Base-by-base conservation (phyloP, 345 rosid genomes). In the Dovyalis caffra region DNA sequence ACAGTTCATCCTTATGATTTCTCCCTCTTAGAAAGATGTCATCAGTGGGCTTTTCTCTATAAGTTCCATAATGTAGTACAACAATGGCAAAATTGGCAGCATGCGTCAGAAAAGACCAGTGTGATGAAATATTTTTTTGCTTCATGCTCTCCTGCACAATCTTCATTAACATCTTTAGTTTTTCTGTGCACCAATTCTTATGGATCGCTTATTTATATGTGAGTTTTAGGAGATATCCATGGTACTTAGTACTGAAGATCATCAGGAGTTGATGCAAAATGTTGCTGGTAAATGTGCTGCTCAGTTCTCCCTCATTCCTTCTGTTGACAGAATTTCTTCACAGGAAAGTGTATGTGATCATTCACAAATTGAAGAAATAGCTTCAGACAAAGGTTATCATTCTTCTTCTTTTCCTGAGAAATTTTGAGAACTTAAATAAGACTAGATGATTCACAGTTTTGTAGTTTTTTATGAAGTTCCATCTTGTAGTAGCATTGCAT, bases 231-330 rank as follows among this genome's bases (percentile, higher is more conserved):
- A 93, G 72, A 76, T 95, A 78, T 85, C 95, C 45, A 33, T 88
- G 86, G 83, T 95, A 64, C 73, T 95, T 81, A 90, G 97, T 62
- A 89, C 95, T 25, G 97, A 89, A 79, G 98, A 95, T 79, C 80
- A 89, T 66, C 74, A 40, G 69, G 89, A 91, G 78, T 66, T 77
- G 68, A 79, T 95, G 99, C 85, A 88, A 87, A 84, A 57, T 74
- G 71, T 91, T 66, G 96, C 98, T 80, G 79, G 84, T 73, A 91
- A 90, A 81, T 73, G 88, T 78, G 85, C 82, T 31, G 91, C 96
- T 43, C 84, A 72, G 43, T 93, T 85, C 87, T 90, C 86, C 38
- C 87, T 91, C 62, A 86, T 95, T 68, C 97, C 97, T 10, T 75
- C 87, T 66, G 85, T 90, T 72, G 64, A 85, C 57, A 73, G 76